phyloP scores from a whole-genome alignment of 1,284 basidiomycete genomes.

The Pseudomicrostroma phylloplanum region DNA sequence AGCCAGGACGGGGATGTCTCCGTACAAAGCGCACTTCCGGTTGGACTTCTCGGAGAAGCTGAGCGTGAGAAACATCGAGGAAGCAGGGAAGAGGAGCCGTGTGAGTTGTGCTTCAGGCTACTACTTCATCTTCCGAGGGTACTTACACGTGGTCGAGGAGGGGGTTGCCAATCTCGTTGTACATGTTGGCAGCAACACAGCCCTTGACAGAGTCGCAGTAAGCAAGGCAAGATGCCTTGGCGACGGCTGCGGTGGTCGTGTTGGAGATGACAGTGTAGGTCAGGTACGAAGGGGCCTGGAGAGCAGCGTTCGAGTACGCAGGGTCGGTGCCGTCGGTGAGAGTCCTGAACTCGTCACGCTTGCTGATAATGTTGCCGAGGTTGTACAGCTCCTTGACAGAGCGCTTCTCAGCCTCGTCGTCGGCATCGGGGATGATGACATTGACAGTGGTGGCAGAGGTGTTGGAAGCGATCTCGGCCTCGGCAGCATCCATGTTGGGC shows the following conservation, averaged over 20 bases:
- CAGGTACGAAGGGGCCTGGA: conserved; percentile 2
- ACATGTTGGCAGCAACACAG: background rate
- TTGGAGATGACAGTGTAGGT: conserved; percentile 5
- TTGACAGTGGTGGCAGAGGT: background rate
- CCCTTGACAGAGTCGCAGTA: background rate
- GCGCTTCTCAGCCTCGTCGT: background rate
- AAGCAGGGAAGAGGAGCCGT: no score
- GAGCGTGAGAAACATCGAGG: no score
- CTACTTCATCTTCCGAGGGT: no score
- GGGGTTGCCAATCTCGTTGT: conserved; percentile 2
- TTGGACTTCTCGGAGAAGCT: conserved; percentile 6
- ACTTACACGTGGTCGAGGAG: background rate
- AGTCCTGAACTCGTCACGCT: background rate
- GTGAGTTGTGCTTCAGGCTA: no score
- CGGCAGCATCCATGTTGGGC: background rate
- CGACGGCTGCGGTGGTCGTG: background rate
- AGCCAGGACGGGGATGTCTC: background rate
- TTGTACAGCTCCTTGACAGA: background rate
- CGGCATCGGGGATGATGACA: background rate
- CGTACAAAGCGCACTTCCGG: background rate
- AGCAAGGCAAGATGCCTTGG: background rate
- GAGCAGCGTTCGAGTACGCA: background rate
- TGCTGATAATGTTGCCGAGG: conserved; percentile 1
- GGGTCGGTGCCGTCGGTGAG: conserved; percentile 1
- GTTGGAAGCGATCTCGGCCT: conserved; percentile 1